These are phyloP conservation scores for Candida maris DNA, from an alignment of 805 yeast species.

Conservation along the genomic window DNA sequence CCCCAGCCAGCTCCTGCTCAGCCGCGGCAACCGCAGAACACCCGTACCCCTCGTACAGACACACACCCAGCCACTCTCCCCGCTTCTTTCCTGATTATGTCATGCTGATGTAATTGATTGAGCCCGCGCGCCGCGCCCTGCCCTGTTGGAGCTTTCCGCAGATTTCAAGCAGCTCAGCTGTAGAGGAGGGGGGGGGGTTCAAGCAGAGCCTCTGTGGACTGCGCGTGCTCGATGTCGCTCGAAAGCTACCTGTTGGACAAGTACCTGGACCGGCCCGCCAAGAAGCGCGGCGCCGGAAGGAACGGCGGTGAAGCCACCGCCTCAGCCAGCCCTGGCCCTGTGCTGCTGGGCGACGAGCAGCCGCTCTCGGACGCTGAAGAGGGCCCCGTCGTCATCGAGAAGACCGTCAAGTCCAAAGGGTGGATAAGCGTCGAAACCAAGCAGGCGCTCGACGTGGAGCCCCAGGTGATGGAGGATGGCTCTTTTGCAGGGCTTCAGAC, in stretches of 20 bases:
- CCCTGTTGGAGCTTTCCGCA: too few species aligned
- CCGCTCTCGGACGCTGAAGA: slow-evolving; percentile 18
- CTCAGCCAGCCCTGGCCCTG: neutral
- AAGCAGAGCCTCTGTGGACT: neutral
- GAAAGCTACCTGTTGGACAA: slow-evolving; percentile 45
- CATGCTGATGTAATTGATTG: too few species aligned
- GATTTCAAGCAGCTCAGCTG: too few species aligned
- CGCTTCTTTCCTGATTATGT: too few species aligned
- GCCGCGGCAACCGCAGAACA: too few species aligned
- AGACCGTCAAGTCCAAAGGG: slow-evolving; percentile 14
- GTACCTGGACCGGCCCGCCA: slow-evolving; percentile 34
- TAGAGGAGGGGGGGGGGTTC: too few species aligned
- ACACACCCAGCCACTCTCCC: too few species aligned
- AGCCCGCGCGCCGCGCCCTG: too few species aligned
- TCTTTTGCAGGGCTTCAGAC: slow-evolving; percentile 43
- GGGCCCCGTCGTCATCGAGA: slow-evolving; percentile 18
- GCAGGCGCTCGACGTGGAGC: slow-evolving; percentile 15
- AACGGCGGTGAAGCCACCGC: too few species aligned
- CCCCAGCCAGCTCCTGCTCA: too few species aligned
- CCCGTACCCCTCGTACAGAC: too few species aligned
- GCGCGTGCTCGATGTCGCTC: slow-evolving; percentile 20
- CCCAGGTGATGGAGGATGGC: slow-evolving; percentile 20
- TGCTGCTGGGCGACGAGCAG: neutral
- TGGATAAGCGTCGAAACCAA: slow-evolving; percentile 22
- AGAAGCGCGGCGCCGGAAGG: slow-evolving; percentile 24